Base-by-base conservation (phyloP, 441 rosid genomes). In the Arabidopsis hybrid region DNA sequence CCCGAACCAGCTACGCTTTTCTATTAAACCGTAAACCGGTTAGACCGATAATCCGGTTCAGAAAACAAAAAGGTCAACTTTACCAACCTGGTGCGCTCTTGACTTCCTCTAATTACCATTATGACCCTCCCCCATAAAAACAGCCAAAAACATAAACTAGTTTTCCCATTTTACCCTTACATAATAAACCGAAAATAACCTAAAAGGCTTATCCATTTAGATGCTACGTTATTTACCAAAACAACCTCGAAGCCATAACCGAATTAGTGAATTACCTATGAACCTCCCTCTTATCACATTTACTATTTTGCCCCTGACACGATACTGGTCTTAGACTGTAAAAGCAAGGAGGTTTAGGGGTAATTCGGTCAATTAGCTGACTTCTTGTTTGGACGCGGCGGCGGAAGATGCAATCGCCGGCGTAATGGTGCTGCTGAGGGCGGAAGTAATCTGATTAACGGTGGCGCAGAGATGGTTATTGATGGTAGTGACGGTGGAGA, bases 1-100 rank as follows among this genome's bases (percentile, higher is more conserved):
- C 99, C 96, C 97, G 97, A 95, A 92, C 99, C 97, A 91, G 87
- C 87, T 78, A 16, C 61, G 75, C 85, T 85, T 83, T 76, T 82
- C 87, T 59, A 13, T 40, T 70, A 3, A 67, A 60, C 74, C 42
- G 13, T 13, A 60, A 16, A 56, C 31, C 65, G 31, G 60, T 45
- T 56, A 4, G 0, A 73, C 71, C 66, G 60, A 65, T 38, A 3
- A 8, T 58, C 1, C 65, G 65, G 59, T 57, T 73, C 0, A 63
- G 16, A 36, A 38, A 46, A 14, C 50, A 38, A 18, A 61, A 62
- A 14, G 53, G 42, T 57, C 82, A 83, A 85, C 83, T 83, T 50
- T 26, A 82, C 78, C 73, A 5, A 68, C 71, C 81, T 89, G 93
- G 95, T 90, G 89, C 96, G 97, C 84, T 92, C 96, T 92, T 92